These are phyloP conservation scores for Sporothrix dimorphospora DNA, from an alignment of 2,329 filamentous ascomycete genomes.

Conservation along the genomic window DNA sequence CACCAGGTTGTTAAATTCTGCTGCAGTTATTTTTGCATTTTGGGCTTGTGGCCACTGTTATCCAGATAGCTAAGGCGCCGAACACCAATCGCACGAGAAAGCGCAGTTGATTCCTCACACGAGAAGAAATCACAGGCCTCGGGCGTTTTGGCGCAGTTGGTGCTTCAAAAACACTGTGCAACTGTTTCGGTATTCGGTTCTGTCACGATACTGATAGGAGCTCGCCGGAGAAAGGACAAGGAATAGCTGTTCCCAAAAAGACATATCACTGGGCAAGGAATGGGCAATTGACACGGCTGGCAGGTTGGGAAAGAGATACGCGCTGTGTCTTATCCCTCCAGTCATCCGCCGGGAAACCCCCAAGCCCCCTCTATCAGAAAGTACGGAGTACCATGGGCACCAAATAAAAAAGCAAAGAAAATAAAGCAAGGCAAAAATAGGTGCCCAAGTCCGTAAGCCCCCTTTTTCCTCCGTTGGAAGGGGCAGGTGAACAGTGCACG, in stretches of 20 bases:
- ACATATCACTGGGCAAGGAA: not conserved
- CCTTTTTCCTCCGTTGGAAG: not conserved
- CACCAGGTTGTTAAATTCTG: not conserved
- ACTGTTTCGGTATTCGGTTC: not conserved
- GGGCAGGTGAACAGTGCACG: not conserved
- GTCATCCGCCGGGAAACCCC: not conserved
- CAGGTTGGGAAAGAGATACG: not conserved
- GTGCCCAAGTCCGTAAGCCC: conserved; percentile 13
- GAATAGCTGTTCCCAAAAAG: not conserved
- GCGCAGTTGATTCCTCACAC: not conserved
- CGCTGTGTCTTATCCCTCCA: not conserved
- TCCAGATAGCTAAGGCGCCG: conserved; percentile 16
- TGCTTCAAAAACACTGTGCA: not conserved
- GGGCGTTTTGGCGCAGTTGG: conserved; percentile 13
- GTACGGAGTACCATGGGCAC: not conserved
- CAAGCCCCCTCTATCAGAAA: not conserved
- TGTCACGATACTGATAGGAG: conserved; percentile 16
- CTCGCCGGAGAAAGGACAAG: conserved; percentile 1
- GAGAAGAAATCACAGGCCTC: not conserved
- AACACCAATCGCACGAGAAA: conserved; percentile 7
- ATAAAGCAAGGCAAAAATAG: not conserved
- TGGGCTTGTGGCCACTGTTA: not conserved
- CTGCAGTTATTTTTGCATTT: not conserved
- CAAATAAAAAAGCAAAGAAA: not conserved
- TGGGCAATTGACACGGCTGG: no score